Percentiles rank a stretch among this genome's conserved stretches.
These are phyloP conservation scores for Capronia epimyces DNA, from an alignment of 2,329 filamentous ascomycete genomes.

Conservation along the genomic window DNA sequence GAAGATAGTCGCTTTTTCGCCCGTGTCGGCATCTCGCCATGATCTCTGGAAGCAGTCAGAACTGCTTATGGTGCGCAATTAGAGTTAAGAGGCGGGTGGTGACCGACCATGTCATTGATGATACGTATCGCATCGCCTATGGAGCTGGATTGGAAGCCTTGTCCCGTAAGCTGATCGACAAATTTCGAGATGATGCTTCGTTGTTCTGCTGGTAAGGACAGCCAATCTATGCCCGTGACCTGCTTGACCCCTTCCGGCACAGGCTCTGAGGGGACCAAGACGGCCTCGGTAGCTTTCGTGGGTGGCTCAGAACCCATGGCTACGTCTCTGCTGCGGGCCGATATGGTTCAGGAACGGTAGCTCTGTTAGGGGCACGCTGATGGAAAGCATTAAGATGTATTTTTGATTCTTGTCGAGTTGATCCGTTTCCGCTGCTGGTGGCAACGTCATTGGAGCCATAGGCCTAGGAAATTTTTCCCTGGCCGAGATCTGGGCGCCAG, in stretches of 20 bases:
- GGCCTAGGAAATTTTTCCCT: neutral
- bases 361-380: no score
- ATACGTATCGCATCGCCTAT: conserved; percentile 84
- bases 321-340: neutral
- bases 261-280: conserved; percentile 76
- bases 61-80: neutral
- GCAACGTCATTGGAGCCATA: neutral
- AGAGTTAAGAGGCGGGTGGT: neutral
- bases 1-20: conserved; percentile 83
- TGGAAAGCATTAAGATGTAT: neutral
- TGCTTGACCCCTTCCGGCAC: conserved; percentile 72
- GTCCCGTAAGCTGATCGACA: conserved; percentile 71
- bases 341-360: neutral
- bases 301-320: conserved; percentile 46
- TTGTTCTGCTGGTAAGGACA: conserved; percentile 63
- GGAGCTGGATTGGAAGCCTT: conserved; percentile 78
- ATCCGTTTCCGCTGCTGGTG: neutral
- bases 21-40: conserved; percentile 75
- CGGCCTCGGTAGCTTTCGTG: conserved; percentile 65
- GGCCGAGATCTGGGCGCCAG: conserved; percentile 1
- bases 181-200: conserved; percentile 82
- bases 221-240: conserved; percentile 89
- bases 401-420: neutral
- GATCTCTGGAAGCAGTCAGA: conserved; percentile 52
- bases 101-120: conserved; percentile 87